A percentile compares a stretch with the other conserved stretches of the same genome.
These are phyloP conservation scores for Leccinum arenicola DNA, from an alignment of 768 basidiomycete species.

Conservation along the genomic window DNA sequence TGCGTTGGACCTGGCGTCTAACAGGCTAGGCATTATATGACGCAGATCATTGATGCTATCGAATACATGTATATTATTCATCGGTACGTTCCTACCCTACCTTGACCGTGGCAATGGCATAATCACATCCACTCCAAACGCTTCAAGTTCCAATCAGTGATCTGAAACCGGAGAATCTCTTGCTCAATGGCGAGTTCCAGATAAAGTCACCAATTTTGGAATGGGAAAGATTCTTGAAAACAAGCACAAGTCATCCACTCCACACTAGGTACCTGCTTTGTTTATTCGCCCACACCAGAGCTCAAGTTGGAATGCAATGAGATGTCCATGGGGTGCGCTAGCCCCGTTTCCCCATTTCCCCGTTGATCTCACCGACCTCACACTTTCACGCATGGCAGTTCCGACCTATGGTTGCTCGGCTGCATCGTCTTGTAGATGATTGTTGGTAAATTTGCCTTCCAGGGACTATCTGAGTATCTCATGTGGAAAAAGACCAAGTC, in stretches of 20 bases:
- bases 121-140: slow-evolving; percentile 4
- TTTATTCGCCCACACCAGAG: slow-evolving; percentile 50
- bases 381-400: slow-evolving; percentile 37
- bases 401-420: slow-evolving; percentile 94
- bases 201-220: slow-evolving; percentile 96
- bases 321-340: slow-evolving; percentile 68
- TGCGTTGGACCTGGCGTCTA: slow-evolving; percentile 49
- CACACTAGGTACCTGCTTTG: background rate
- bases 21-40: slow-evolving; percentile 60
- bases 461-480: slow-evolving; percentile 87
- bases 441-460: slow-evolving; percentile 87
- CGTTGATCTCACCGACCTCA: background rate
- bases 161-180: slow-evolving; percentile 83
- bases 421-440: slow-evolving; percentile 95
- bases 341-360: background rate
- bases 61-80: slow-evolving; percentile 95
- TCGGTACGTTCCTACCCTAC: slow-evolving; percentile 42
- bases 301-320: slow-evolving; percentile 63
- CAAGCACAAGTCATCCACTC: background rate
- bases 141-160: slow-evolving; percentile 50
- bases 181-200: slow-evolving; percentile 85
- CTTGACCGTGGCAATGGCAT: slow-evolving; percentile 7
- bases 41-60: slow-evolving; percentile 43
- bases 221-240: slow-evolving; percentile 67
- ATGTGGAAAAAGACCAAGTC: slow-evolving; percentile 94